Evolutionary conservation across 257 asterid genomes (phyloP).

Genomic region (Paulownia fortunei): DNA sequence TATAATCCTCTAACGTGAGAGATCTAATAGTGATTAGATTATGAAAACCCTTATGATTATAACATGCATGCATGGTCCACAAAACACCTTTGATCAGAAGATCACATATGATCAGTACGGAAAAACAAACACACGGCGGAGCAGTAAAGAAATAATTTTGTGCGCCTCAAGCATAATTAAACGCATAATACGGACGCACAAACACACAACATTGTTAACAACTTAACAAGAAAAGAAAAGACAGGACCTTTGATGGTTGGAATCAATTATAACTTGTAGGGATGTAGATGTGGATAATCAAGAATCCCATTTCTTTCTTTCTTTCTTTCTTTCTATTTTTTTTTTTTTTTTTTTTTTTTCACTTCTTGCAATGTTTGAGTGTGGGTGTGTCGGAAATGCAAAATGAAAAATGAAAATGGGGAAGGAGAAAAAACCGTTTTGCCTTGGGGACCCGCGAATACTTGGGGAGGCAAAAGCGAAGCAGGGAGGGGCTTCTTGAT

Average conservation of each 20-base stretch:
- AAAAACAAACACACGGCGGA: neutral
- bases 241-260: neutral
- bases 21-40: neutral
- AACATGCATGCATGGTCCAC: conserved; percentile 1
- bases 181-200: neutral
- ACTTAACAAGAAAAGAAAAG: neutral
- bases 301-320: neutral
- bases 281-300: neutral
- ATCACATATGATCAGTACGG: too few relatives aligned
- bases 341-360: too few relatives aligned
- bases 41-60: neutral
- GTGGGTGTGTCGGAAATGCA: neutral
- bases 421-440: conserved; percentile 37
- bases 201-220: neutral
- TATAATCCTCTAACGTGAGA: neutral
- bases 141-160: too few relatives aligned
- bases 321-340: too few relatives aligned
- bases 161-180: too few relatives aligned
- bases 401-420: conserved; percentile 16
- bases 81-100: too few relatives aligned
- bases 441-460: conserved; percentile 44
- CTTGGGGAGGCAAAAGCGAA: neutral
- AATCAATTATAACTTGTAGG: neutral
- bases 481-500: too few relatives aligned
- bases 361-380: neutral